These are phyloP conservation scores for Fusarium proliferatum DNA, from an alignment of 2,329 filamentous ascomycete genomes.

Conservation along the genomic window DNA sequence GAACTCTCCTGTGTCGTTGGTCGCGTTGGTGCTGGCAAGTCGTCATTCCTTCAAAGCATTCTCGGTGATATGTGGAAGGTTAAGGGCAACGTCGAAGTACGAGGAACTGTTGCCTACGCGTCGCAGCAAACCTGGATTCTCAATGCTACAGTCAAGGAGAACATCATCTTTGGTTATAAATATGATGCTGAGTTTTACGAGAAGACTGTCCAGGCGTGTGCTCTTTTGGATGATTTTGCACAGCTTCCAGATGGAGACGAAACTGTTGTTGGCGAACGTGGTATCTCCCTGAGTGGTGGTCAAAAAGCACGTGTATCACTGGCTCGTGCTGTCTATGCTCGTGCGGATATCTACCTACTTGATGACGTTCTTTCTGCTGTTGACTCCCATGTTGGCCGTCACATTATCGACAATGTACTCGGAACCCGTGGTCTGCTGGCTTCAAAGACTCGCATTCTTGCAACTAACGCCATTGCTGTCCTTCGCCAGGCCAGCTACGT, in stretches of 20 bases:
- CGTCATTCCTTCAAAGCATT: conserved; percentile 87
- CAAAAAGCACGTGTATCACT: conserved; percentile 95
- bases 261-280: conserved; percentile 95
- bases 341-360: conserved; percentile 94
- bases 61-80: conserved; percentile 93
- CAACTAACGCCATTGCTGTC: conserved; percentile 94
- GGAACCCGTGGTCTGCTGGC: conserved; percentile 84
- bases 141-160: conserved; percentile 97
- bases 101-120: conserved; percentile 88
- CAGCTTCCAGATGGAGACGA: conserved; percentile 95
- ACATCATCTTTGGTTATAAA: conserved; percentile 95
- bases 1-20: conserved; percentile 94
- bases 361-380: conserved; percentile 96
- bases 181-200: conserved; percentile 97
- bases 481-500: conserved; percentile 91
- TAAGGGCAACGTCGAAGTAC: conserved; percentile 83
- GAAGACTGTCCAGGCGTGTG: conserved; percentile 90
- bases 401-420: conserved; percentile 94
- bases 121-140: conserved; percentile 96
- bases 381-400: conserved; percentile 96
- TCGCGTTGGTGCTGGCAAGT: conserved; percentile 94
- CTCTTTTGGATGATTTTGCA: conserved; percentile 88
- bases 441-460: conserved; percentile 89
- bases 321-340: conserved; percentile 93
- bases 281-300: conserved; percentile 94